Evolutionary conservation across 108 stramenopile species (phyloP), one percentile per base, ranked within the genome.

Genomic region (Conticribra guillardii): DNA sequence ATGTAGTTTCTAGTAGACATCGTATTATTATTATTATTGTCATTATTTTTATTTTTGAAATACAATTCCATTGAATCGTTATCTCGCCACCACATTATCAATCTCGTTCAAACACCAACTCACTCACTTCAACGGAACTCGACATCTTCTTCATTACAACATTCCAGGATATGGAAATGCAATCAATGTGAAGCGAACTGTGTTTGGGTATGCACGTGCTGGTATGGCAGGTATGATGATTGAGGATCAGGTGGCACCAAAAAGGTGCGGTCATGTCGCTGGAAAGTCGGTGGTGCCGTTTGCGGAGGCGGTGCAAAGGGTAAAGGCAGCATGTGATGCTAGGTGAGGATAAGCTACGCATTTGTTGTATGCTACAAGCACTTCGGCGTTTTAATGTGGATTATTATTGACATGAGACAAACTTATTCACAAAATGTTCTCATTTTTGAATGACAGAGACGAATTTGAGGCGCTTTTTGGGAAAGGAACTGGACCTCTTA

Each of bases 171-270:
- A 98, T 66, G 98, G 98, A 7, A 97, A 97, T 74, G 95, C 96
- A 21, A 74, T 97, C 28, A 97, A 97, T 75, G 90, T 90, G 28
- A 94, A 96, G 60, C 83, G 96, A 41, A 96, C 95, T 11, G 81
- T 97, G 9, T 83, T 79, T 62, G 89, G 91, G 3, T 96, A 93
- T 78, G 93, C 81, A 1, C 75, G 94, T 61, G 93, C 94, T 8
- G 96, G 96, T 1, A 94, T 97, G 94, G 98, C 90, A 14, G 97
- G 96, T 21, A 93, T 98, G 44, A 98, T 98, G 97, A 96, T 98
- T 54, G 97, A 98, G 81, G 97, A 98, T 70, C 97, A 98, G 75
- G 85, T 97, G 8, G 53, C 90, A 16, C 96, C 96, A 11, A 97
- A 97, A 71, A 78, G 96, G 63, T 98, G 98, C 68, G 98, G 98